Conservation (phyloP, 345 rosid genomes). For the Hibiscus syriacus region DNA sequence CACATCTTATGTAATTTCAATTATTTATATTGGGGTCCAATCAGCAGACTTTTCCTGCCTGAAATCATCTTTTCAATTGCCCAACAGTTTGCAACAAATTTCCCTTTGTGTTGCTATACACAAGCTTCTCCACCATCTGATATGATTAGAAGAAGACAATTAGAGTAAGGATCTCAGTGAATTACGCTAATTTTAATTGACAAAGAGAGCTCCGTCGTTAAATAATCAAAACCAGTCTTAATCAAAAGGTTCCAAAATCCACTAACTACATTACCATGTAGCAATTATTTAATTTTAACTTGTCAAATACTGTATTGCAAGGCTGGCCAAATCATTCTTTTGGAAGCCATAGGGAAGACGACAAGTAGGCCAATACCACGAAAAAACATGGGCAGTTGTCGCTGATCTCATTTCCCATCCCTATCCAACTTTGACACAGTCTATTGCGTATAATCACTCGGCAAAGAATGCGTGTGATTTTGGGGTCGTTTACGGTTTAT, state of each 20-base stretch:
- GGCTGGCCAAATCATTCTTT: slow-evolving; percentile 13
- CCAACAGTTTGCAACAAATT: not conserved
- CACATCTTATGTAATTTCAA: not conserved
- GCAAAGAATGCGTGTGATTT: not conserved
- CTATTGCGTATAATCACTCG: not conserved
- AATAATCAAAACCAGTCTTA: not conserved
- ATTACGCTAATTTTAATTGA: slow-evolving; percentile 10
- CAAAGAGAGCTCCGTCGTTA: not conserved
- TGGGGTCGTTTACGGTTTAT: not conserved
- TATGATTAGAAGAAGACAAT: not conserved
- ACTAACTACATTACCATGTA: slow-evolving; percentile 15
- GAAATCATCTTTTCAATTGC: not conserved
- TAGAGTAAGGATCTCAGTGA: not conserved
- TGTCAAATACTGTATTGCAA: not conserved
- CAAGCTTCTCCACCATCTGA: slow-evolving; percentile 1
- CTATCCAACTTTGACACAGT: slow-evolving; percentile 3
- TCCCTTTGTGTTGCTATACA: not conserved
- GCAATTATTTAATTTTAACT: not conserved
- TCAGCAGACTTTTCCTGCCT: not conserved
- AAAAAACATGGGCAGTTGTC: not conserved
- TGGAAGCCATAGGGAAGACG: slow-evolving; percentile 11
- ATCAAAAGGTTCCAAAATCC: slow-evolving; percentile 11
- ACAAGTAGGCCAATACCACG: slow-evolving; percentile 14
- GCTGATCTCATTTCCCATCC: not conserved
- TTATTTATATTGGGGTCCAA: not conserved